Base-by-base conservation (phyloP, 2,329 filamentous ascomycete genomes). In the Trichoderma citrinoviride region DNA sequence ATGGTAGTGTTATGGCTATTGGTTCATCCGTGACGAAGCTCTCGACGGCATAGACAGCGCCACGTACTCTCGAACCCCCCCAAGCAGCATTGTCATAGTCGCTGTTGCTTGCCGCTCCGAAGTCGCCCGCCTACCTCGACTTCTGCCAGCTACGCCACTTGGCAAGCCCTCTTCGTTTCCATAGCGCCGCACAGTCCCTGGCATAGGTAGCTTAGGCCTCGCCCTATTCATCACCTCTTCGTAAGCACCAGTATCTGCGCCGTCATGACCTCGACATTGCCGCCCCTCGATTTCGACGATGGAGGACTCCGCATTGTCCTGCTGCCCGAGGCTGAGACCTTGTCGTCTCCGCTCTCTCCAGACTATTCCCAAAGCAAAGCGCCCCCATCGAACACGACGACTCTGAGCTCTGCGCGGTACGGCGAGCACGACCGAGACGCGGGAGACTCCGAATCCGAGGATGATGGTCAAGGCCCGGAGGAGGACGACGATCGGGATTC, bases 301-400 rank as follows among this genome's bases (percentile, higher is more conserved):
- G 70, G 68, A 29, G 71, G 70, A 41, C 68, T 75, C 10, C 73
- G 73, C 65, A 72, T 75, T 27, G 72, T 74, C 29, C 70, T 76
- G 27, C 69, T 73, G 14, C 72, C 73, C 40, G 65, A 66, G 27
- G 15, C 49, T 23, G 61, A 66, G 19, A 50, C 23, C 41, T 19
- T 40, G 43, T 53, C 47, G 40, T 62, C 58, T 37, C 56, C 56
- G 29, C 56, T 60, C 21, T 64, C 52, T 5, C 58, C 50, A 14
- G 47, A 61, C 68, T 37, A 57, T 58, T 17, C 17, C 15, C 49
- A 23, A 3, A 27, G 37, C 40, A 62, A 50, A 15, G 54, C 55
- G 19, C 33, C 41, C 15, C 43, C 54, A 12, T 64, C 43, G 27
- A 49, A 52, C 21, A 21, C 33, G 5, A 60, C 61, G 5, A 60